phyloP scores from a whole-genome alignment of 768 basidiomycete species.

The Asterophora parasitica region DNA sequence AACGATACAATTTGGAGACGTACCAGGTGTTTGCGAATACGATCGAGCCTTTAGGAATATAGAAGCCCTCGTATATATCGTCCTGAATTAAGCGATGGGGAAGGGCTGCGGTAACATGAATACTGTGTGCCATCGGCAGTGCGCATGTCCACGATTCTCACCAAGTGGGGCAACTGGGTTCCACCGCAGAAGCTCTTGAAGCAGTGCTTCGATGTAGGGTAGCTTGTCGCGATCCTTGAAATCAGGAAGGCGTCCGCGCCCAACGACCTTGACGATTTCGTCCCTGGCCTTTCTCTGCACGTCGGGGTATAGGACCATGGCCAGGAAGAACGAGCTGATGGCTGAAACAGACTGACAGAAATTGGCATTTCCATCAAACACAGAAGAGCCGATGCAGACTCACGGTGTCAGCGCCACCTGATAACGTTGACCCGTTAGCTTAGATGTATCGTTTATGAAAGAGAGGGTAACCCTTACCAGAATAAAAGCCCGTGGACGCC shows the following conservation, averaged over 20 bases:
- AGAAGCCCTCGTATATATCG: constrained; percentile 12
- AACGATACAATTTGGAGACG: neutral
- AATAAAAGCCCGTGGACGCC: constrained; percentile 44
- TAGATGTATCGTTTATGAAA: too few species aligned
- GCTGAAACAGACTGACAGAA: constrained; percentile 20
- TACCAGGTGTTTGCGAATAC: constrained; percentile 14
- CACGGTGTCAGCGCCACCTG: constrained; percentile 13
- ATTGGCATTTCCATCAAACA: neutral
- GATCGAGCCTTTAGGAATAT: constrained; percentile 11
- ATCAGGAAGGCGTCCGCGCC: constrained; percentile 23
- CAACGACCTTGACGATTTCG: constrained; percentile 28
- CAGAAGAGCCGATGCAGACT: neutral
- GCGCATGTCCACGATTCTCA: neutral
- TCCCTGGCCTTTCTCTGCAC: constrained; percentile 27
- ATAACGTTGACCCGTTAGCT: neutral
- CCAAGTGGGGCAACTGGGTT: constrained; percentile 21
- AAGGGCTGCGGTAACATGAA: constrained; percentile 3
- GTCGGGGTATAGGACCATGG: constrained; percentile 27
- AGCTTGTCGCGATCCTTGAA: constrained; percentile 22
- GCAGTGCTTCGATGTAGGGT: constrained; percentile 25
- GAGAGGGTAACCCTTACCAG: constrained; percentile 18
- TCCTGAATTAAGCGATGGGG: constrained; percentile 14
- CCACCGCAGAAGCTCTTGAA: constrained; percentile 28
- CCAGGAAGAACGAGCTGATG: constrained; percentile 25
- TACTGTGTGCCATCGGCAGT: neutral